A percentile compares a stretch with the other conserved stretches of the same genome.
phyloP scores from a whole-genome alignment of 2,329 filamentous ascomycete genomes.

The Aquanectria penicillioides region DNA sequence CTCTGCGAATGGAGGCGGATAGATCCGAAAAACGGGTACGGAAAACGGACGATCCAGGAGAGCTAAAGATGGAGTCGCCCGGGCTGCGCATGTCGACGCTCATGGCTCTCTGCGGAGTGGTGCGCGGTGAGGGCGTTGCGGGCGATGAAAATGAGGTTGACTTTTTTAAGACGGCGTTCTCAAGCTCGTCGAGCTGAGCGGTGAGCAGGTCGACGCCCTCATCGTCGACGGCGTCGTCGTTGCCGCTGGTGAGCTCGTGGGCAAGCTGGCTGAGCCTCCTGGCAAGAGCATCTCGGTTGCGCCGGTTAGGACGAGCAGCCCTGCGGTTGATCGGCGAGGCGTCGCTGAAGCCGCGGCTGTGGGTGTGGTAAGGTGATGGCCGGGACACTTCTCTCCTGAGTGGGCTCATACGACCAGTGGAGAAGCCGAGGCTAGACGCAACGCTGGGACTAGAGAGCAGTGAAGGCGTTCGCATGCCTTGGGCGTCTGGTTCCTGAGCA shows the following conservation, averaged over 20 bases:
- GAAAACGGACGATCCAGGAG: constrained; percentile 49
- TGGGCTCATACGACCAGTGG: constrained; percentile 45
- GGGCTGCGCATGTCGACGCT: constrained; percentile 42
- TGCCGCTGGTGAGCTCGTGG: constrained; percentile 48
- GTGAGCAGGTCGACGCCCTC: constrained; percentile 49
- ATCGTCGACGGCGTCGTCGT: constrained; percentile 48
- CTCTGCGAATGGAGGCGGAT: constrained; percentile 47
- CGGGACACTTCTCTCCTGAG: constrained; percentile 43
- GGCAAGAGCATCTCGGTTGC: constrained; percentile 54
- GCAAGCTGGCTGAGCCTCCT: constrained; percentile 51
- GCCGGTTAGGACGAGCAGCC: constrained; percentile 22
- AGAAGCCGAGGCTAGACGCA: constrained; percentile 46
- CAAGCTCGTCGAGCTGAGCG: constrained; percentile 50
- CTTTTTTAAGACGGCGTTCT: constrained; percentile 37
- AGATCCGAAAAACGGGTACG: constrained; percentile 53
- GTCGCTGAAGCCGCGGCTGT: constrained; percentile 27
- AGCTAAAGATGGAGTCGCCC: constrained; percentile 46
- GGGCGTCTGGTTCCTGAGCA: constrained; percentile 31
- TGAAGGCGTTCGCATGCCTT: constrained; percentile 41
- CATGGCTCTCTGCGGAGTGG: constrained; percentile 28
- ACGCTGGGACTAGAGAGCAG: constrained; percentile 47
- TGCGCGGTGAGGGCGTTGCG: constrained; percentile 30
- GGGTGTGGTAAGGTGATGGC: constrained; percentile 33
- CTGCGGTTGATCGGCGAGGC: constrained; percentile 38
- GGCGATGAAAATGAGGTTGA: constrained; percentile 35